A percentile compares a stretch with the other conserved stretches of the same genome.
Evolutionary conservation across 306 rosid species (phyloP).

Genomic region (Rosa lucieae): DNA sequence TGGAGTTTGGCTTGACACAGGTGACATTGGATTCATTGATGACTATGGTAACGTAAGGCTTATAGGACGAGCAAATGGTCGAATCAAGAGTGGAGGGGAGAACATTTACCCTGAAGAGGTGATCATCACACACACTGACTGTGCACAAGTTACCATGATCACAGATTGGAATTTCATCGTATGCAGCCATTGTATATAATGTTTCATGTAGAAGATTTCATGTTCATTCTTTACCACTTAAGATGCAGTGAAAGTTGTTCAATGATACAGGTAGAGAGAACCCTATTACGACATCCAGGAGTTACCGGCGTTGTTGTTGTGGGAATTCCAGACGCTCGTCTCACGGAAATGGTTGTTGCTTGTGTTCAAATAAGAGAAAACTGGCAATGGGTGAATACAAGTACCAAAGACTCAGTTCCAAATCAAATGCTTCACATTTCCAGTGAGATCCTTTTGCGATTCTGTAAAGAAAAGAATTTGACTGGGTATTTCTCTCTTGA

Average conservation of each 20-base stretch:
- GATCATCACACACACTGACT: constrained; percentile 1
- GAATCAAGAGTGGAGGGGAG: constrained; percentile 94
- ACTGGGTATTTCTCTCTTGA: constrained; percentile 47
- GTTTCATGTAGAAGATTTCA: background rate
- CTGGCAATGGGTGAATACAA: constrained; percentile 61
- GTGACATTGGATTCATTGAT: constrained; percentile 81
- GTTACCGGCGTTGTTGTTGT: constrained; percentile 52
- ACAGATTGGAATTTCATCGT: background rate
- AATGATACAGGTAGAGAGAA: constrained; percentile 63
- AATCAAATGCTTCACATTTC: constrained; percentile 41
- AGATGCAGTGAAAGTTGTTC: constrained; percentile 10
- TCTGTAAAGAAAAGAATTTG: constrained; percentile 50
- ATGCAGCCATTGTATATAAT: background rate
- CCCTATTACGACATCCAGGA: constrained; percentile 71
- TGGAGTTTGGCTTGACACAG: constrained; percentile 82
- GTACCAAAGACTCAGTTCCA: constrained; percentile 20
- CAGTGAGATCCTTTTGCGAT: constrained; percentile 43
- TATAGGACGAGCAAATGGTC: constrained; percentile 68
- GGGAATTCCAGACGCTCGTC: constrained; percentile 69
- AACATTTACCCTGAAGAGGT: constrained; percentile 96
- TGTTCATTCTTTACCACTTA: background rate
- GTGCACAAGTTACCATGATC: background rate
- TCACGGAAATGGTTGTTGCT: constrained; percentile 69
- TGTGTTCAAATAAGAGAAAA: constrained; percentile 52
- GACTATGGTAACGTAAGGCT: constrained; percentile 70